Conservation (phyloP, 1,284 basidiomycete genomes). For the Tylopilus sp. region DNA sequence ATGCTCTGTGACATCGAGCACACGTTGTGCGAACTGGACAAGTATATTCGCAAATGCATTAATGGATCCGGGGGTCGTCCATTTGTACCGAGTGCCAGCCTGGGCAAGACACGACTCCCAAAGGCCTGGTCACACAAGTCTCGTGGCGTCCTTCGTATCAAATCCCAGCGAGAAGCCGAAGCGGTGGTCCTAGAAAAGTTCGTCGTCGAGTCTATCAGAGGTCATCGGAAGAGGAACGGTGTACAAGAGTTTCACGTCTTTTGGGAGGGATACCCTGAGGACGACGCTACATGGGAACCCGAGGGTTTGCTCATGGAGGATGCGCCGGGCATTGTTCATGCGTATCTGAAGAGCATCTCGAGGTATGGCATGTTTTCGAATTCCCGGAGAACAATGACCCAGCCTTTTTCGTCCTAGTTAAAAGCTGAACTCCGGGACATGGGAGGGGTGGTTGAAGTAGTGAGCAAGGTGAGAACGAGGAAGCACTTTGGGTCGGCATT, state of each 20-base stretch:
- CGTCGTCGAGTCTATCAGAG: constrained; percentile 29
- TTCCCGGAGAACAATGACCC: not conserved
- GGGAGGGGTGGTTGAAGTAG: not conserved
- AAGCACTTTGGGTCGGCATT: constrained; percentile 6
- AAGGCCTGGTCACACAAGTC: constrained; percentile 48
- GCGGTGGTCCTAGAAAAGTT: constrained; percentile 42
- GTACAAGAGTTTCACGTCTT: constrained; percentile 47
- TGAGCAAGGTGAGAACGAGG: constrained; percentile 16
- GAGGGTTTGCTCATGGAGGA: constrained; percentile 45
- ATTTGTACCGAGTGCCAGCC: constrained; percentile 34
- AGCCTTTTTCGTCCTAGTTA: constrained; percentile 9
- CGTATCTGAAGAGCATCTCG: constrained; percentile 19
- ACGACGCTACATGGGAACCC: constrained; percentile 63
- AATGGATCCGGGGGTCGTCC: constrained; percentile 13
- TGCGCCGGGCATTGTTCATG: constrained; percentile 32
- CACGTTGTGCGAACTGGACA: constrained; percentile 63
- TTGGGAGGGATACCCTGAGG: constrained; percentile 57
- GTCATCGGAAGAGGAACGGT: constrained; percentile 35
- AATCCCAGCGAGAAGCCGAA: constrained; percentile 34
- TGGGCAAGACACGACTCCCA: constrained; percentile 39
- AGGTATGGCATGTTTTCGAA: constrained; percentile 12
- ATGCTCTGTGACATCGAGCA: constrained; percentile 64
- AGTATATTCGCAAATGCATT: constrained; percentile 49
- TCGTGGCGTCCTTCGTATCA: constrained; percentile 38
- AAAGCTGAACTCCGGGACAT: constrained; percentile 2